Base-by-base conservation (phyloP, 148 eudicot genomes). In the Selenicereus undatus region DNA sequence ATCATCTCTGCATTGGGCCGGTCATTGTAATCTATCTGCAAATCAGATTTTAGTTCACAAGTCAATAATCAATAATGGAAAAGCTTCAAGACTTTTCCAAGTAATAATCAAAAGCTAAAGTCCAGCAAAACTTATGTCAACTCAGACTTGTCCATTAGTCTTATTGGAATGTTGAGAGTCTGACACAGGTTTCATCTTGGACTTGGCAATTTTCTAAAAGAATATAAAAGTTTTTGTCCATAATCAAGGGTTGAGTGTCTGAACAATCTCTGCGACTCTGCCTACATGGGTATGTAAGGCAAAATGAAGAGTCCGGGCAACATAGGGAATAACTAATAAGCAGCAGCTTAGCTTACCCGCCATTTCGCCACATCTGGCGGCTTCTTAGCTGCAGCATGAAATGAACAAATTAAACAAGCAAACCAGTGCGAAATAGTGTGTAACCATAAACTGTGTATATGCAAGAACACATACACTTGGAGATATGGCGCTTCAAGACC, bases 1-100 rank as follows among this genome's bases (percentile, higher is more conserved):
- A 96, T 90, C 83, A 96, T 89, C 89, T 96, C 95, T 29, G 99
- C 99, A 77, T 96, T 96, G 26, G 98, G 99, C 14, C 95, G 87
- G 86, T 96, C 99, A 73, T 96, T 96, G 85, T 93, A 90, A 16
- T 91, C 95, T 72, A 96, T 87, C 99, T 95, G 93, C 89, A 88
- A 7, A 42, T 66, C 71, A 29, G 74, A 77, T 65, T 60, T 39
- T 17, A 71, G 27, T 17, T 80, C 74, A 7, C 21, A 71, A 65
- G 65, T 66, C 26, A 73, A 5, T 29, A 50, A 75, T n/a, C 12
- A 73, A 17, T 9, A 71, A 16, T 50, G 43, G 43, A 39, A 39
- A 39, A 39, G 43, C 8, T 48, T 48, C 52, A 48, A 48, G 52
- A 48, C 14, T 48, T 48, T 8, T 12, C 11, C 11, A 0, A 48